Conservation (phyloP, 805 yeast species). For the Zygotorulaspora chibaensis region DNA sequence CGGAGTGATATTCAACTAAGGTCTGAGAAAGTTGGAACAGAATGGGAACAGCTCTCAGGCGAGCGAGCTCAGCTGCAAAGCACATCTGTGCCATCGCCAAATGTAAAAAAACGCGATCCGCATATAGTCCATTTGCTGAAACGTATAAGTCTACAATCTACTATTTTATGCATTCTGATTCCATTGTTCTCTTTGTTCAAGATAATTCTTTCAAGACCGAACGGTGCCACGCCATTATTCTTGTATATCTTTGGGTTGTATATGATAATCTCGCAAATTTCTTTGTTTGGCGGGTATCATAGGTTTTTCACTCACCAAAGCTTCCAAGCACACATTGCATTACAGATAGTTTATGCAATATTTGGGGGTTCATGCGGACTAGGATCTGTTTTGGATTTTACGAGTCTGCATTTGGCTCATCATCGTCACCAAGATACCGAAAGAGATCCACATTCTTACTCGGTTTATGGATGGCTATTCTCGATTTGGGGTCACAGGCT, state of each 20-base stretch:
- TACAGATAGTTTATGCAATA: slow-evolving; percentile 20
- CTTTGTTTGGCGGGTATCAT: slow-evolving; percentile 29
- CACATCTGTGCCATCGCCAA: slow-evolving; percentile 1
- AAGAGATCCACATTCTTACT: slow-evolving; percentile 73
- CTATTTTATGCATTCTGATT: slow-evolving; percentile 21
- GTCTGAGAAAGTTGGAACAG: background rate
- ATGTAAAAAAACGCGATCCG: slow-evolving; percentile 20
- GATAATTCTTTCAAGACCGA: slow-evolving; percentile 19
- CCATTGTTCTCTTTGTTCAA: slow-evolving; percentile 26
- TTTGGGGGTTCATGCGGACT: slow-evolving; percentile 27
- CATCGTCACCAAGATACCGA: slow-evolving; percentile 87
- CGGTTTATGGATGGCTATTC: slow-evolving; percentile 73
- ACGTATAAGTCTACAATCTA: slow-evolving; percentile 23
- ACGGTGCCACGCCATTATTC: slow-evolving; percentile 9
- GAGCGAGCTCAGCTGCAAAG: background rate
- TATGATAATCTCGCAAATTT: slow-evolving; percentile 17
- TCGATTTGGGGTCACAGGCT: slow-evolving; percentile 89
- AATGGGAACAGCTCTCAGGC: background rate
- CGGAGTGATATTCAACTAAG: background rate
- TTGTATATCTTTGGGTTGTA: slow-evolving; percentile 15
- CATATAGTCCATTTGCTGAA: slow-evolving; percentile 26
- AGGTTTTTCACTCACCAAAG: slow-evolving; percentile 27
- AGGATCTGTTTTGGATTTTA: slow-evolving; percentile 26
- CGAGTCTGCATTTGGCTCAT: slow-evolving; percentile 68
- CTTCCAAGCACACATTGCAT: slow-evolving; percentile 20